Percentiles rank a stretch among this genome's conserved stretches.
phyloP scores from a whole-genome alignment of 768 basidiomycete species.

The Bullera alba region DNA sequence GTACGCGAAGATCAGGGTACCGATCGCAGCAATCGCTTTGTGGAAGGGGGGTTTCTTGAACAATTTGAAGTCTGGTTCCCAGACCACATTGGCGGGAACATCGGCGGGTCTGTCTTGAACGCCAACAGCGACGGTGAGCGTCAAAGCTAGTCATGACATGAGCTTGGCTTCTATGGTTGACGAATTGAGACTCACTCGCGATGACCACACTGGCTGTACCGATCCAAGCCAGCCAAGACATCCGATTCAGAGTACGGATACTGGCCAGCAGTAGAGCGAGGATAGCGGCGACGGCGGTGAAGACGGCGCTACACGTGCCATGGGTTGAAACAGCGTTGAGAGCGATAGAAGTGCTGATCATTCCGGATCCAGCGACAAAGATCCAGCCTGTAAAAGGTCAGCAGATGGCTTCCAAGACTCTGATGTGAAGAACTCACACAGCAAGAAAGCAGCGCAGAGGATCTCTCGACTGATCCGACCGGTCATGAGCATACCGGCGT shows the following conservation, averaged over 20 bases:
- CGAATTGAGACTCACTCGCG: conserved; percentile 3
- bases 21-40: conserved; percentile 16
- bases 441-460: conserved; percentile 15
- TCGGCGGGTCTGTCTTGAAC: conserved; percentile 21
- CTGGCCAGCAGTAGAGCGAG: conserved; percentile 24
- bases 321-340: conserved; percentile 44
- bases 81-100: conserved; percentile 12
- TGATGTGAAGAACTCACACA: conserved; percentile 10
- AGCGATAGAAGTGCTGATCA: conserved; percentile 44
- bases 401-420: background rate
- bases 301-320: conserved; percentile 46
- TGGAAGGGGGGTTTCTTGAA: conserved; percentile 20
- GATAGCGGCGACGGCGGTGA: conserved; percentile 39
- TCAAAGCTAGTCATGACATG: conserved; percentile 9
- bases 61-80: conserved; percentile 5
- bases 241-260: conserved; percentile 37
- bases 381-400: conserved; percentile 12
- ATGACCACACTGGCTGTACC: conserved; percentile 24
- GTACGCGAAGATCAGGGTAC: conserved; percentile 7
- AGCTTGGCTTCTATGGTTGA: background rate
- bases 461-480: conserved; percentile 31
- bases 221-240: conserved; percentile 40
- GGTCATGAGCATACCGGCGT: conserved; percentile 25
- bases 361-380: conserved; percentile 33
- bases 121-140: conserved; percentile 27